phyloP scores from a whole-genome alignment of 73 alveolate genomes.

The Breviolum minutum region DNA sequence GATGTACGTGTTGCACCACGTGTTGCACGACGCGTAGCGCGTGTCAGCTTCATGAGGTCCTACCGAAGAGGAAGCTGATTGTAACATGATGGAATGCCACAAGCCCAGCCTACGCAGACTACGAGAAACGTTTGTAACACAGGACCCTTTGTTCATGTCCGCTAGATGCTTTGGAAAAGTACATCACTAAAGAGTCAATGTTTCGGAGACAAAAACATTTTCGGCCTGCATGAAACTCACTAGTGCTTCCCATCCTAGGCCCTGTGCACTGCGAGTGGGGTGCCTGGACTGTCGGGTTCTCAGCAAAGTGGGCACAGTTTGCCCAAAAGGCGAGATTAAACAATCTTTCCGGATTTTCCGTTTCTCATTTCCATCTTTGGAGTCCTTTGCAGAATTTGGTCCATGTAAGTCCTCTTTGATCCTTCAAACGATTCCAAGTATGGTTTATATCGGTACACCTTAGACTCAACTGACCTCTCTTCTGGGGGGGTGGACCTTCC shows the following conservation, averaged over 20 bases:
- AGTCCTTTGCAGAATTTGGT: no score
- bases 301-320: not conserved
- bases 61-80: conserved; percentile 34
- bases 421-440: no score
- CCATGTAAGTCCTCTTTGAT: no score
- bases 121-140: not conserved
- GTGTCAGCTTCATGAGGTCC: not conserved
- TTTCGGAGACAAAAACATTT: no score
- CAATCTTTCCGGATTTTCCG: not conserved
- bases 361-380: not conserved
- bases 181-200: no score
- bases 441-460: no score
- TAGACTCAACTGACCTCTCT: no score
- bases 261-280: conserved; percentile 87
- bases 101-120: not conserved
- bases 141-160: not conserved
- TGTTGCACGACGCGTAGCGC: no score
- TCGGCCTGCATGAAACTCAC: not conserved
- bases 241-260: not conserved
- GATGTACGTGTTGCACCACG: no score
- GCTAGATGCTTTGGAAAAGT: not conserved
- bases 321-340: not conserved
- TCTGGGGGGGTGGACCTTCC: no score
- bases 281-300: conserved; percentile 38
- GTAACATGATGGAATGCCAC: conserved; percentile 66